Conservation (phyloP, 306 rosid genomes). For the Cicer arietinum region DNA sequence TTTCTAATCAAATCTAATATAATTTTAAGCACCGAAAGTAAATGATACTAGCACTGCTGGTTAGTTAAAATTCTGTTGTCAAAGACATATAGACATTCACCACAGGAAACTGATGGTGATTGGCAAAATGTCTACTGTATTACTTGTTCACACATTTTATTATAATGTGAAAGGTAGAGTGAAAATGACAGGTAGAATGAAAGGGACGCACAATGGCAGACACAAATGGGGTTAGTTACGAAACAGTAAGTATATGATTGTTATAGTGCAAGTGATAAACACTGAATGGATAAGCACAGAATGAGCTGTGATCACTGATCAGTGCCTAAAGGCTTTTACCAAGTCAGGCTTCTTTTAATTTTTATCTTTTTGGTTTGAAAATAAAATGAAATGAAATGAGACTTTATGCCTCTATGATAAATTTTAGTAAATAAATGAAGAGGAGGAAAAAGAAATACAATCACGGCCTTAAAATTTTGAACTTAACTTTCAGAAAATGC, state of each 20-base stretch:
- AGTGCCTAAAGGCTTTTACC: slow-evolving; percentile 15
- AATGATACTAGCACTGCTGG: slow-evolving; percentile 46
- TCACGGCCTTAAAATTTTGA: not conserved
- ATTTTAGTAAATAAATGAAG: not conserved
- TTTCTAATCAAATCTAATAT: not conserved
- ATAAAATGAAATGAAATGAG: not conserved
- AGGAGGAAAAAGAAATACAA: slow-evolving; percentile 1
- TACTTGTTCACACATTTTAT: not conserved
- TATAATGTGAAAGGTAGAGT: slow-evolving; percentile 87
- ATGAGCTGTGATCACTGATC: slow-evolving; percentile 36
- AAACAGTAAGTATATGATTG: too few relatives aligned
- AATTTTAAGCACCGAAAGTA: slow-evolving; percentile 47
- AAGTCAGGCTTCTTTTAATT: not conserved
- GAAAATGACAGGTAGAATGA: slow-evolving; percentile 47
- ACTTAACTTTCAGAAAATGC: slow-evolving; percentile 36
- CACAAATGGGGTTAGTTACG: slow-evolving; percentile 35
- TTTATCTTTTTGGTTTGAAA: not conserved
- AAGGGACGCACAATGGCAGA: slow-evolving; percentile 45
- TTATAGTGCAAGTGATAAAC: slow-evolving; percentile 24
- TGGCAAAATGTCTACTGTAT: slow-evolving; percentile 22
- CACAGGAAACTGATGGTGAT: slow-evolving; percentile 30
- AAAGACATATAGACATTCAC: slow-evolving; percentile 20
- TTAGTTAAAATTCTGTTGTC: slow-evolving; percentile 21
- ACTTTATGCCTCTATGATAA: not conserved
- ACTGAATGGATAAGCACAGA: slow-evolving; percentile 37